phyloP scores from a whole-genome alignment of 23 red algal species.

The Gracilaria gracilis region DNA sequence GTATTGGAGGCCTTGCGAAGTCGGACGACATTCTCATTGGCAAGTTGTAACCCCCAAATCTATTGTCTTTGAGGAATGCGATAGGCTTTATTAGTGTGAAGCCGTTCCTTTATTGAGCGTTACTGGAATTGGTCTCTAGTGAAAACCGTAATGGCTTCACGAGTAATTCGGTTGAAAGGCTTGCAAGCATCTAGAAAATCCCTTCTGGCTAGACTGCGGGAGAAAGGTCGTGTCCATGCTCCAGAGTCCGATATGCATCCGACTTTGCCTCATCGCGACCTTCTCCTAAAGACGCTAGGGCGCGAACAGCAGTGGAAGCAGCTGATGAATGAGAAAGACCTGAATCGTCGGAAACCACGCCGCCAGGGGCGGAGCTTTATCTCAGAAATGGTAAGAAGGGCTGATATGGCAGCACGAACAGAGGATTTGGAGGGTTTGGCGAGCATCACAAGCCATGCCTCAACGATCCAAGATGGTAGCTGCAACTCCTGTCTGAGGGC shows the following conservation, averaged over 20 bases:
- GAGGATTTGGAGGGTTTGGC: neutral
- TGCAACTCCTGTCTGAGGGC: slow-evolving; percentile 8
- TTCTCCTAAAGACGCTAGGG: slow-evolving; percentile 37
- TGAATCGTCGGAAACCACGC: neutral
- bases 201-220: slow-evolving; percentile 14
- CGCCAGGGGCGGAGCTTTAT: neutral
- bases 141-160: neutral
- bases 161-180: neutral
- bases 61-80: neutral
- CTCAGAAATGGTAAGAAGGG: slow-evolving; percentile 14
- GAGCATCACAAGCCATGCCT: slow-evolving; percentile 5
- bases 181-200: neutral
- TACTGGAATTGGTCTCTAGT: neutral
- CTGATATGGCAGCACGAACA: neutral
- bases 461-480: slow-evolving; percentile 11
- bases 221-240: slow-evolving; percentile 45
- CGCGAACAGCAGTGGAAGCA: slow-evolving; percentile 28
- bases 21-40: neutral
- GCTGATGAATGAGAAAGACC: neutral
- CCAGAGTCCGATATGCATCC: slow-evolving; percentile 72
- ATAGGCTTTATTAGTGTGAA: neutral
- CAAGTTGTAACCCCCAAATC: neutral
- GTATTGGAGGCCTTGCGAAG: neutral
- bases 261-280: slow-evolving; percentile 43
- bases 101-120: neutral